Conservation (phyloP, 345 rosid species). For the Gossypium sturtianum region DNA sequence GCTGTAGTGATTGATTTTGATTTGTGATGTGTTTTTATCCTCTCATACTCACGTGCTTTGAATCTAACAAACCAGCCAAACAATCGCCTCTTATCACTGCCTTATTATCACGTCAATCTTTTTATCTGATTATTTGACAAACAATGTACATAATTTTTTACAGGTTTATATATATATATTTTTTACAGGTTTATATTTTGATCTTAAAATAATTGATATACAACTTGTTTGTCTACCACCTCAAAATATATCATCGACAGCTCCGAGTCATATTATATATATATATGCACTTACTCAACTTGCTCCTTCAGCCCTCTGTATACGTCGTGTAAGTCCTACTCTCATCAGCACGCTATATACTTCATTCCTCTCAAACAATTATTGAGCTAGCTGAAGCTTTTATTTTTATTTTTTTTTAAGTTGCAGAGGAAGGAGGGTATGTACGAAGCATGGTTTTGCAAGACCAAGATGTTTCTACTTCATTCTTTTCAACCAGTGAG, state of each 20-base stretch:
- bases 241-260: not conserved
- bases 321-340: not conserved
- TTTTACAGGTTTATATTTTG: not conserved
- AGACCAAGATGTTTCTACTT: conserved; percentile 2
- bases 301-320: not conserved
- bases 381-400: not conserved
- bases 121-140: not conserved
- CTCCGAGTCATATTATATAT: not conserved
- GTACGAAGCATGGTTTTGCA: conserved; percentile 7
- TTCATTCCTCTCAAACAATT: not conserved
- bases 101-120: conserved; percentile 7
- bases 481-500: conserved; percentile 10
- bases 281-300: not conserved
- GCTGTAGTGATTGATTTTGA: not conserved
- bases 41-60: not conserved
- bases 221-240: not conserved
- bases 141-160: not conserved
- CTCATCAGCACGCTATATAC: not conserved
- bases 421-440: not conserved
- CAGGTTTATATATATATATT: not conserved
- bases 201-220: not conserved
- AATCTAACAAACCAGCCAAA: conserved; percentile 5
- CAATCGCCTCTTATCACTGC: not conserved
- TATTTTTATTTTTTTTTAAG: not conserved
- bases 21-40: not conserved